Percentiles rank a stretch among this genome's conserved stretches.
These are phyloP conservation scores for Ceratocystis alfenasii DNA, from an alignment of 2,329 filamentous ascomycete genomes.

Conservation along the genomic window DNA sequence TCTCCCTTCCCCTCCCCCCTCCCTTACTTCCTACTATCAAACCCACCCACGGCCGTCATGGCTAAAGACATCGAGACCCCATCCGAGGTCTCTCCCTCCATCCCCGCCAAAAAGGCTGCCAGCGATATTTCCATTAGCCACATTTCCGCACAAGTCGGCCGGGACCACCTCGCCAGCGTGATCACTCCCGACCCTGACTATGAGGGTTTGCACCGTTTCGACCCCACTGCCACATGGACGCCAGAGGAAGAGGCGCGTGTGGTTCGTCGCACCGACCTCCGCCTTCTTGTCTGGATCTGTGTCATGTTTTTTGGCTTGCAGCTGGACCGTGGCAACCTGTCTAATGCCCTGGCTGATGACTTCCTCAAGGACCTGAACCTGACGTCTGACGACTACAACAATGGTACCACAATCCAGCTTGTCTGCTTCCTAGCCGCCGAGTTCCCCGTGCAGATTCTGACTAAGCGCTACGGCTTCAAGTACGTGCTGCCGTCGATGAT, in stretches of 20 bases:
- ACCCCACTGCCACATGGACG: conserved; percentile 38
- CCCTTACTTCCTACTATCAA: not conserved
- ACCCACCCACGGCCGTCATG: not conserved
- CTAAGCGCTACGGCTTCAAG: conserved; percentile 47
- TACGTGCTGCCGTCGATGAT: conserved; percentile 41
- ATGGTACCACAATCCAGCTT: conserved; percentile 46
- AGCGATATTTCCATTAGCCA: conserved; percentile 10
- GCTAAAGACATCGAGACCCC: conserved; percentile 18
- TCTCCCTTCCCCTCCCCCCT: not conserved
- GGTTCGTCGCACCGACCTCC: conserved; percentile 36
- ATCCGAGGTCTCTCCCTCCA: not conserved
- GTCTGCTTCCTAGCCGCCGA: conserved; percentile 44
- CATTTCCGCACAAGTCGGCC: conserved; percentile 14
- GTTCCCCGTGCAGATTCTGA: conserved; percentile 46
- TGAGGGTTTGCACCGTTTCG: conserved; percentile 34
- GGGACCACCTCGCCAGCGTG: conserved; percentile 19
- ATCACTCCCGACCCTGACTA: conserved; percentile 30
- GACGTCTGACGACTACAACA: conserved; percentile 44
- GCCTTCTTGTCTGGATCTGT: conserved; percentile 34
- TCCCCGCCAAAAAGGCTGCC: not conserved
- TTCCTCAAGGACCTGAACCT: conserved; percentile 43
- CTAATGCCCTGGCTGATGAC: conserved; percentile 50
- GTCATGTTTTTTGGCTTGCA: conserved; percentile 51
- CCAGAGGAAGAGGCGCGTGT: conserved; percentile 43
- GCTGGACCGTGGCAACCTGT: conserved; percentile 51